A percentile compares a stretch with the other conserved stretches of the same genome.
Conservation (phyloP, 2,329 filamentous ascomycete species). For the Colletotrichum cuscutae region DNA sequence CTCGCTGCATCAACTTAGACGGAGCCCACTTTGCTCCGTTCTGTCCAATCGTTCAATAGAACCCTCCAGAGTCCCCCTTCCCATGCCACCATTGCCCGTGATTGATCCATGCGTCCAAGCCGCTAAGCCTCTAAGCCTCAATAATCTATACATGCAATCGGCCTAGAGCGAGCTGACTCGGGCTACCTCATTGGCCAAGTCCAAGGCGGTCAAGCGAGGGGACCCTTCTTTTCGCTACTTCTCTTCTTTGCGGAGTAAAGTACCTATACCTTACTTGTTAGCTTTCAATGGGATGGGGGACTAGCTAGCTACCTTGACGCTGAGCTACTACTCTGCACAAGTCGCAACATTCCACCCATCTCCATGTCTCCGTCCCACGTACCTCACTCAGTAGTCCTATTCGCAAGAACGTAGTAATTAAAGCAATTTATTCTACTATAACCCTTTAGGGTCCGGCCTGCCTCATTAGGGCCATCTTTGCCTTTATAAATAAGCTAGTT, state of each 20-base stretch:
- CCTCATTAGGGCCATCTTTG: too few relatives aligned
- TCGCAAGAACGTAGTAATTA: too few relatives aligned
- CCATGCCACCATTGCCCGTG: neutral
- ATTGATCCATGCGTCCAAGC: conserved; percentile 19
- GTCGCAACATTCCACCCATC: neutral
- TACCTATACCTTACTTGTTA: neutral
- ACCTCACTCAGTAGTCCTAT: too few relatives aligned
- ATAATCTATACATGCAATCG: conserved; percentile 19
- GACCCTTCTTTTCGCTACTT: neutral
- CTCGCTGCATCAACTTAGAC: neutral
- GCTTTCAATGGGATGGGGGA: neutral
- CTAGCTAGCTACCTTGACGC: too few relatives aligned
- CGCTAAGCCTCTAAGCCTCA: conserved; percentile 35
- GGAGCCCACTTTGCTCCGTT: too few relatives aligned
- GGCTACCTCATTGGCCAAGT: neutral
- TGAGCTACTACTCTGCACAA: too few relatives aligned
- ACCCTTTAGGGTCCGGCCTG: too few relatives aligned
- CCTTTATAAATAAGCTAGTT: too few relatives aligned
- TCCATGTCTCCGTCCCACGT: neutral
- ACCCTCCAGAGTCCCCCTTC: neutral
- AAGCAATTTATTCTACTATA: too few relatives aligned
- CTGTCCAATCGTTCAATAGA: conserved; percentile 17
- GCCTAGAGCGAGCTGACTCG: neutral
- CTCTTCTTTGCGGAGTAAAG: neutral
- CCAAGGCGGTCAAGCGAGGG: neutral